Evolutionary conservation across 1,284 basidiomycete species (phyloP).

Genomic region (Ceraceosorus guamensis): DNA sequence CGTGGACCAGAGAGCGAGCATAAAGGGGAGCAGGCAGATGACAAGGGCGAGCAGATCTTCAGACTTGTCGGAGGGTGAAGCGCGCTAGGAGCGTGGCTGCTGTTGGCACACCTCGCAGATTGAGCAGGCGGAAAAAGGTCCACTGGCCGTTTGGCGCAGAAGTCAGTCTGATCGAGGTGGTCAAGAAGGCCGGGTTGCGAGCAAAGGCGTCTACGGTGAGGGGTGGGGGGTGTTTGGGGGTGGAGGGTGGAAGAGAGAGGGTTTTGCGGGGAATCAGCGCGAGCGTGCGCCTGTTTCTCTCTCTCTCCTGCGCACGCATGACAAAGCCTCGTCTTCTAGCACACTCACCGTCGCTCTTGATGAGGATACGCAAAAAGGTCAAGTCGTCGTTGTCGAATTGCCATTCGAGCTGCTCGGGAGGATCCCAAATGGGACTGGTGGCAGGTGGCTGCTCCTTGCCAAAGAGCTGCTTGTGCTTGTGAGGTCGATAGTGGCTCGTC

Average conservation of each 20-base stretch:
- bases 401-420: constrained; percentile 28
- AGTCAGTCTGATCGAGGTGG: constrained; percentile 22
- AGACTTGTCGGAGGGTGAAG: neutral
- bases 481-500: constrained; percentile 30
- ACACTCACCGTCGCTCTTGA: constrained; percentile 32
- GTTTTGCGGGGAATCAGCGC: too few species aligned
- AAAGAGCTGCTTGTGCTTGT: constrained; percentile 27
- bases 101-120: constrained; percentile 56
- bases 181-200: constrained; percentile 33
- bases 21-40: too few species aligned
- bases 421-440: constrained; percentile 30
- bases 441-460: constrained; percentile 27
- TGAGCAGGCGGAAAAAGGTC: constrained; percentile 55
- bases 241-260: too few species aligned
- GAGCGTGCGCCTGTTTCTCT: too few species aligned
- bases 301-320: neutral
- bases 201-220: constrained; percentile 19
- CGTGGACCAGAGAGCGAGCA: too few species aligned
- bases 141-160: constrained; percentile 33
- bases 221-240: too few species aligned
- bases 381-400: constrained; percentile 30
- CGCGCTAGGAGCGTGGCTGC: constrained; percentile 25
- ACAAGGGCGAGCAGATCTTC: too few species aligned
- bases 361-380: constrained; percentile 28
- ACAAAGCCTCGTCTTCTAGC: neutral